Evolutionary conservation across 1,284 basidiomycete species (phyloP).

Genomic region (Ceratobasidium sp.): DNA sequence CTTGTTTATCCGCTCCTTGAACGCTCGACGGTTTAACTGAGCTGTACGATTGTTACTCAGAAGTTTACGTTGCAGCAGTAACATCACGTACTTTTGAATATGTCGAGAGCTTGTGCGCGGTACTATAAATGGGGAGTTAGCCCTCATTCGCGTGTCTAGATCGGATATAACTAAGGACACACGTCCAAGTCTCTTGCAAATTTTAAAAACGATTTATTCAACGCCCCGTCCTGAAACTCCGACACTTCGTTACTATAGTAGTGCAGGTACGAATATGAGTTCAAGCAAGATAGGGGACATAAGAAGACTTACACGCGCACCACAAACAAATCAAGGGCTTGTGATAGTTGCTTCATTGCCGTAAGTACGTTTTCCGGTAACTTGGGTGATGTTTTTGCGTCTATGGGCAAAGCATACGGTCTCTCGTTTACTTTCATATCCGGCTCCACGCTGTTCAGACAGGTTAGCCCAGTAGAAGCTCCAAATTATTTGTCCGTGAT

Average conservation of each 20-base stretch:
- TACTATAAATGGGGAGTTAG: background rate
- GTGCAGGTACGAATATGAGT: background rate
- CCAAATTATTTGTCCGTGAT: background rate
- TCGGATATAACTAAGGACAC: background rate
- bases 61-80: too few species aligned
- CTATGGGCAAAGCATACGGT: too few species aligned
- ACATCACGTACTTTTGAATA: background rate
- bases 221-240: background rate
- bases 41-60: too few species aligned
- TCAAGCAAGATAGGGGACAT: too few species aligned
- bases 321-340: too few species aligned
- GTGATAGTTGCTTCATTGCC: too few species aligned
- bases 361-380: too few species aligned
- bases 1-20: conserved; percentile 4
- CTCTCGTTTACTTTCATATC: background rate
- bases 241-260: background rate
- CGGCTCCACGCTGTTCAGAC: background rate
- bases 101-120: background rate
- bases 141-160: background rate
- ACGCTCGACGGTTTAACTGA: background rate
- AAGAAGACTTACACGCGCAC: too few species aligned
- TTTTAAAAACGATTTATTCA: background rate
- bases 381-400: too few species aligned
- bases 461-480: background rate
- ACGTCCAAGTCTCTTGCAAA: background rate